Percentiles rank a stretch among this genome's conserved stretches.
Evolutionary conservation across 179 eudicot species (phyloP).

Genomic region (Camellia oleifera): DNA sequence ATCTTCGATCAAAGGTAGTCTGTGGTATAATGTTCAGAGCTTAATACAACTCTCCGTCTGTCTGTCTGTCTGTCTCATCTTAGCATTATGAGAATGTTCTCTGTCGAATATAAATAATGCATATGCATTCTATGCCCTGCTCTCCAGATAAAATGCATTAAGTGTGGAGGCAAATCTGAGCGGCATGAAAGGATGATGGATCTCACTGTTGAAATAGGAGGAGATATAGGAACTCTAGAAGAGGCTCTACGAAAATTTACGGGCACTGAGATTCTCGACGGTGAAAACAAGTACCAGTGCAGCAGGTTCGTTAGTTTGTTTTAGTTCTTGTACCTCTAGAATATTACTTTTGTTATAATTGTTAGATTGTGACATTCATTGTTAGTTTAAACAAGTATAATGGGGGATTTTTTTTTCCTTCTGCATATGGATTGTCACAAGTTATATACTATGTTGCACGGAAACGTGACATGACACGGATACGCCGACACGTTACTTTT

Average conservation of each 20-base stretch:
- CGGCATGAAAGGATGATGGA: constrained; percentile 86
- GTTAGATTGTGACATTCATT: too few relatives aligned
- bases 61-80: neutral
- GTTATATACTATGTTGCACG: too few relatives aligned
- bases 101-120: neutral
- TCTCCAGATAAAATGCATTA: constrained; percentile 75
- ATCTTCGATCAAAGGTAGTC: constrained; percentile 81
- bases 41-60: neutral
- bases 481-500: neutral
- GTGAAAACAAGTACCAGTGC: constrained; percentile 87
- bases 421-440: too few relatives aligned
- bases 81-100: neutral
- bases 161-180: constrained; percentile 73
- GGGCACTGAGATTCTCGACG: constrained; percentile 69
- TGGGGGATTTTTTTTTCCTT: too few relatives aligned
- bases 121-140: neutral
- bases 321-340: neutral
- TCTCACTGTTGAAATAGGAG: constrained; percentile 83
- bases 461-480: too few relatives aligned
- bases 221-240: constrained; percentile 76
- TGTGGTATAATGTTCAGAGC: neutral
- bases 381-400: too few relatives aligned
- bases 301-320: constrained; percentile 48
- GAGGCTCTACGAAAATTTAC: constrained; percentile 73
- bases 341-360: too few relatives aligned